These are phyloP conservation scores for Pyricularia sp. DNA, from an alignment of 2,329 filamentous ascomycete genomes.

Conservation along the genomic window DNA sequence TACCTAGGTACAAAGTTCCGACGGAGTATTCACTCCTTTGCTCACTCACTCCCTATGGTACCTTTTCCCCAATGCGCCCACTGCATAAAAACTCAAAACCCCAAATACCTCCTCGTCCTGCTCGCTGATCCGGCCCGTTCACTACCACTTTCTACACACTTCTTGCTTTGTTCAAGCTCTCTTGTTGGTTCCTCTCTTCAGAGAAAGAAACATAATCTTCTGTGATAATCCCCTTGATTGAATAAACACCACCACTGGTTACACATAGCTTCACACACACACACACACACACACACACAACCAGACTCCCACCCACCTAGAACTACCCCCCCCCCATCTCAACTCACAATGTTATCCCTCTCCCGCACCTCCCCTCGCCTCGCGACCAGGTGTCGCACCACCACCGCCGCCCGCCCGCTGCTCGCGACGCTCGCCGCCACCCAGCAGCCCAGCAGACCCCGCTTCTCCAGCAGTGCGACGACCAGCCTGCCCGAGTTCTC, in stretches of 20 bases:
- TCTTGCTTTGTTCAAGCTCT: neutral
- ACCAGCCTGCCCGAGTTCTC: slow-evolving; percentile 60
- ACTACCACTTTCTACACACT: neutral
- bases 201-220: neutral
- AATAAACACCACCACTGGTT: neutral
- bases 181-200: neutral
- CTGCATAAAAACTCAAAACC: neutral
- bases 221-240: neutral
- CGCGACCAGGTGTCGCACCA: neutral
- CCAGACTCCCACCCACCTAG: neutral
- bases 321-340: neutral
- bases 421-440: neutral
- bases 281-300: neutral
- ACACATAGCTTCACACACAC: neutral
- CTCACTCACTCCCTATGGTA: neutral
- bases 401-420: neutral
- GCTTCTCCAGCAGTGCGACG: slow-evolving; percentile 12
- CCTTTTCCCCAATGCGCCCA: neutral
- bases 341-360: neutral
- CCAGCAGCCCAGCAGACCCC: neutral
- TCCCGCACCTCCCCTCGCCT: neutral
- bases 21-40: neutral
- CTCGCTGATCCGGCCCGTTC: neutral
- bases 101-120: neutral
- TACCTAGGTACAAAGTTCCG: too few species aligned